Conservation (phyloP, 768 basidiomycete species). For the Rhodocollybia butyracea region DNA sequence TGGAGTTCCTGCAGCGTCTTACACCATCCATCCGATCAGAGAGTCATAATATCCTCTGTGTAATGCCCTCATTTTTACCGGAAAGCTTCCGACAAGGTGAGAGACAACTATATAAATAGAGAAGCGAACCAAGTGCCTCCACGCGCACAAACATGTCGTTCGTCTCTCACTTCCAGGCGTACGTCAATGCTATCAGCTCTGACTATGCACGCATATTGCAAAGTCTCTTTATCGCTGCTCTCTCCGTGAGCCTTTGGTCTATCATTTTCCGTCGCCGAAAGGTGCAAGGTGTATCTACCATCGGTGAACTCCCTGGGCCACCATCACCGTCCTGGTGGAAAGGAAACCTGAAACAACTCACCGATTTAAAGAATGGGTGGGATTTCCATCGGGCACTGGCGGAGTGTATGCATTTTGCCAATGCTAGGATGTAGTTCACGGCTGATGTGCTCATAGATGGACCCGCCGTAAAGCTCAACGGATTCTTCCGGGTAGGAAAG, state of each 20-base stretch:
- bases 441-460: not conserved
- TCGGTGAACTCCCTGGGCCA: constrained; percentile 1
- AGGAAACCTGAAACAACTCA: not conserved
- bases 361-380: constrained; percentile 1
- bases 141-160: not conserved
- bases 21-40: not conserved
- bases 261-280: not conserved
- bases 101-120: not conserved
- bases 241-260: not conserved
- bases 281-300: not conserved
- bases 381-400: constrained; percentile 1
- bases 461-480: not conserved
- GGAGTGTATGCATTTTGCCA: not conserved
- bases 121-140: not conserved
- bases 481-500: not conserved
- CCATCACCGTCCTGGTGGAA: not conserved
- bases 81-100: not conserved
- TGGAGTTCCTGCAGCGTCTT: no score
- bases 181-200: not conserved
- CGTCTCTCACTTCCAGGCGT: not conserved
- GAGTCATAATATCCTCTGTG: not conserved
- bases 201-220: not conserved
- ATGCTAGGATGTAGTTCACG: not conserved
- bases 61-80: not conserved
- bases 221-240: not conserved